Conservation (phyloP, 495 filamentous ascomycete genomes). For the Penicillium steckii region DNA sequence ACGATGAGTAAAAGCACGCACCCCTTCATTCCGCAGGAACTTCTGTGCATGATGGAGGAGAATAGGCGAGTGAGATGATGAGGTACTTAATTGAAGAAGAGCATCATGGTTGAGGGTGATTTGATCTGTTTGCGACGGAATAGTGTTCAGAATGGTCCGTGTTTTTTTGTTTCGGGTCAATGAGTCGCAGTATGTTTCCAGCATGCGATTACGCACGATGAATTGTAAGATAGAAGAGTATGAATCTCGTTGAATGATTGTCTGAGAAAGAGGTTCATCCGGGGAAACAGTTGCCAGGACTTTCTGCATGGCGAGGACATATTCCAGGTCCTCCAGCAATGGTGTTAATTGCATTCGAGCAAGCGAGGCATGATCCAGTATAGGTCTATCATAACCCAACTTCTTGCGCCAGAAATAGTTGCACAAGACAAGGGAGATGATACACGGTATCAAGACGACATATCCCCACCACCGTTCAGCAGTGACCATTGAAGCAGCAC, state of each 20-base stretch:
- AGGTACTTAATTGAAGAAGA: slow-evolving; percentile 3
- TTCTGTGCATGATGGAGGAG: slow-evolving; percentile 18
- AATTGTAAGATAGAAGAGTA: slow-evolving; percentile 34
- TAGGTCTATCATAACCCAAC: slow-evolving; percentile 47
- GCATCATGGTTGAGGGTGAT: slow-evolving; percentile 18
- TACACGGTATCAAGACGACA: slow-evolving; percentile 46
- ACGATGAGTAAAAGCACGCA: slow-evolving; percentile 32
- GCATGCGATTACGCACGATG: slow-evolving; percentile 35
- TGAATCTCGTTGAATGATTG: slow-evolving; percentile 18
- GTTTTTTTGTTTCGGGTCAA: slow-evolving; percentile 28
- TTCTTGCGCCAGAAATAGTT: slow-evolving; percentile 47
- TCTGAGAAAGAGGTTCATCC: slow-evolving; percentile 6
- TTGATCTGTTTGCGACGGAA: slow-evolving; percentile 7
- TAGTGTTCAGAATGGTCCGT: slow-evolving; percentile 4
- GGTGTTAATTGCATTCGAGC: slow-evolving; percentile 17
- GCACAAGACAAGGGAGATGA: slow-evolving; percentile 37
- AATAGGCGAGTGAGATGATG: neutral
- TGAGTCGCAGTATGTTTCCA: slow-evolving; percentile 36
- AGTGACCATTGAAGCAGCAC: slow-evolving; percentile 50
- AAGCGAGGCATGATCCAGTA: slow-evolving; percentile 13
- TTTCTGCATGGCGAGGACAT: slow-evolving; percentile 25
- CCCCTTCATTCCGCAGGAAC: slow-evolving; percentile 30
- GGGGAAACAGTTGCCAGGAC: slow-evolving; percentile 15
- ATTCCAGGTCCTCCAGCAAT: slow-evolving; percentile 30
- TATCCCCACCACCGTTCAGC: slow-evolving; percentile 52